phyloP scores from a whole-genome alignment of 129 eudicot species.

The Mikania micrantha region DNA sequence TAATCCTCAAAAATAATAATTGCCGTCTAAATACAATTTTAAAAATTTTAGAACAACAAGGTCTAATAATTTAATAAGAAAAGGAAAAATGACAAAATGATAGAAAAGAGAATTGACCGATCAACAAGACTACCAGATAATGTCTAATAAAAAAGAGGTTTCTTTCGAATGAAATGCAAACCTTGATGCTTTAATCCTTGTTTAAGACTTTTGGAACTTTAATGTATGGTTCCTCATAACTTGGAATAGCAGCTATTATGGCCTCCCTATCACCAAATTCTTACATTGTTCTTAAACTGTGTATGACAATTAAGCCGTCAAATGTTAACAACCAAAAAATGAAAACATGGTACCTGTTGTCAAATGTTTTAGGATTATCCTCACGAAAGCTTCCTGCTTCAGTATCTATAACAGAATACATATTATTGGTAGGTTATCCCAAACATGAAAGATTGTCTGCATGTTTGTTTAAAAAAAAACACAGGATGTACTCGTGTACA shows the following conservation, averaged over 20 bases:
- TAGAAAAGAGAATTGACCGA: too few species aligned
- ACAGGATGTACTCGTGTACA: not conserved
- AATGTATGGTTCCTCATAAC: constrained; percentile 68
- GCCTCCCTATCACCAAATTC: constrained; percentile 51
- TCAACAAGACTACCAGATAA: too few species aligned
- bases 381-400: constrained; percentile 77
- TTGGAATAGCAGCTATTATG: constrained; percentile 62
- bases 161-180: too few species aligned
- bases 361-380: constrained; percentile 70
- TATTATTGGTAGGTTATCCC: not conserved
- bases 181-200: constrained; percentile 57
- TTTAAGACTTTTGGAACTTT: constrained; percentile 92
- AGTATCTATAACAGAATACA: constrained; percentile 40
- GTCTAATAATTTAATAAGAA: too few species aligned
- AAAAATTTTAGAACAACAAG: too few species aligned
- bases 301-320: not conserved
- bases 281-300: not conserved
- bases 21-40: too few species aligned
- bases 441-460: not conserved
- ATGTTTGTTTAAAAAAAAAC: not conserved
- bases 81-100: too few species aligned
- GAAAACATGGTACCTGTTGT: constrained; percentile 39
- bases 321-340: not conserved
- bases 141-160: too few species aligned
- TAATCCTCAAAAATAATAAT: too few species aligned